Base-by-base conservation (phyloP, 2,329 filamentous ascomycete species). In the Xylariaceae sp. region DNA sequence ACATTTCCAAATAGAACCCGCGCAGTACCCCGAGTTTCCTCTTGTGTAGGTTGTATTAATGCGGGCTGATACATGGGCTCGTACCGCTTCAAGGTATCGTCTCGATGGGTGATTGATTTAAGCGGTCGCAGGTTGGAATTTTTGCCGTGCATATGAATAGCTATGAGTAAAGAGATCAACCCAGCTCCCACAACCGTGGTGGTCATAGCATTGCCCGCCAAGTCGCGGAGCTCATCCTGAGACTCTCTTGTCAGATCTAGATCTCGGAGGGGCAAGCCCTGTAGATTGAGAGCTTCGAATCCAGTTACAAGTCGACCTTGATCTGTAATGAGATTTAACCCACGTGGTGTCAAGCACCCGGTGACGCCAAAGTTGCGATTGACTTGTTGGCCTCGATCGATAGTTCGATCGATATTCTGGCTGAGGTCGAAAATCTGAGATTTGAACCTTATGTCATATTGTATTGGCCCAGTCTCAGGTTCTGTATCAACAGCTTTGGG, bases 151-250 rank as follows among this genome's bases (percentile, higher is more conserved):
- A 3, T 4, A n/a, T 61, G 33, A 14, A 71, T 52, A 31, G 71
- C 57, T 44, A 86, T 79, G 1, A 93, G 70, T 0, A 84, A 80
- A 1, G 84, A 76, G 2, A 91, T 65, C 1, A 90, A 79, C 0
- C 83, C 82, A 1, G 82, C 78, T 2, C 87, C 88, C 8, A 92
- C 84, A 1, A 92, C 87, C 0, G 90, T 89, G 0, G 85, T 85
- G 1, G 83, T 86, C 90, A 94, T 94, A 0, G 90, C 90, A 69
- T 95, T 94, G 0, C 90, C 90, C 2, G 88, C 89, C 2, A 94
- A 75, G 62, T 92, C 85, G 60, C 87, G 84, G 2, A 91, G 75
- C 16, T 92, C 76, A 1, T 74, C 71, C 43, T 87, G 78, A 0
- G 79, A 82, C 65, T 93, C 87, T 7, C 81, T 80, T 0, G 83